phyloP scores from a whole-genome alignment of 257 asterid species.

The Eustoma russellianum region DNA sequence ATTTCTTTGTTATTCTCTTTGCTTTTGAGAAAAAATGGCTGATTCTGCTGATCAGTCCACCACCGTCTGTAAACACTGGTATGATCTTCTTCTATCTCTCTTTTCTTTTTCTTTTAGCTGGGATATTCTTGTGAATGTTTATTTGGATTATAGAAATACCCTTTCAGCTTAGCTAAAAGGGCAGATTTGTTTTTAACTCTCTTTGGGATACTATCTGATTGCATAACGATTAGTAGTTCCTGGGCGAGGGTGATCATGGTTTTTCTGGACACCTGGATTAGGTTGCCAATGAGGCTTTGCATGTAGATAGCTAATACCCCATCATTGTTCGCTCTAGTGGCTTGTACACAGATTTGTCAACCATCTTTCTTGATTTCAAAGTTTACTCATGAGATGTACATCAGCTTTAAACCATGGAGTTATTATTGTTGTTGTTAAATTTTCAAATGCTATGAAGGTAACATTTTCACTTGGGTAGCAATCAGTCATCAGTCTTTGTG shows the following conservation, averaged over 20 bases:
- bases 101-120: not conserved
- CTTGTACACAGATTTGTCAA: no score
- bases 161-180: not conserved
- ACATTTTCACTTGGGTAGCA: no score
- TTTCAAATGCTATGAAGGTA: no score
- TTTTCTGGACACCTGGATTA: not conserved
- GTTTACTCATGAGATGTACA: no score
- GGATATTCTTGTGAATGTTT: not conserved
- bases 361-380: no score
- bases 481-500: no score
- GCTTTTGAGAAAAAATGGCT: constrained; percentile 37
- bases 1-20: not conserved
- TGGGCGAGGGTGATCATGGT: not conserved
- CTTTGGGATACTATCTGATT: not conserved
- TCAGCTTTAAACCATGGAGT: no score
- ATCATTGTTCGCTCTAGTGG: no score
- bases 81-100: not conserved
- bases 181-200: no score
- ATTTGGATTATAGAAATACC: not conserved
- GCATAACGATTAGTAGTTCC: not conserved
- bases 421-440: no score
- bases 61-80: constrained; percentile 86
- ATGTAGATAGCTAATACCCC: no score
- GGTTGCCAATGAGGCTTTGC: no score
- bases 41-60: constrained; percentile 60